These are phyloP conservation scores for Trichoderma endophyticum DNA, from an alignment of 2,329 filamentous ascomycete genomes.

Conservation along the genomic window DNA sequence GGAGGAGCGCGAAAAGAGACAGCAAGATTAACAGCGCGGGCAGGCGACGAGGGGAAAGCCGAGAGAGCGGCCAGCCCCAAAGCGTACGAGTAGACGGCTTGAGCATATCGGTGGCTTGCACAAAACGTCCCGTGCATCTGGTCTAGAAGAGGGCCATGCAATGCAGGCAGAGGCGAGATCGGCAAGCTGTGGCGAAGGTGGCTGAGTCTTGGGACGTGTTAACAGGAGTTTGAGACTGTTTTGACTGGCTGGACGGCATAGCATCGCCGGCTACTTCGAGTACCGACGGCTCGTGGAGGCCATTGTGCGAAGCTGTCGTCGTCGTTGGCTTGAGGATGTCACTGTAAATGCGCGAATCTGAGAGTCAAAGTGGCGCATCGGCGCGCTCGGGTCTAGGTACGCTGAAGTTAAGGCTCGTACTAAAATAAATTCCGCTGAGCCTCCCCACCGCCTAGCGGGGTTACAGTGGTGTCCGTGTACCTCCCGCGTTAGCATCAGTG, in stretches of 20 bases:
- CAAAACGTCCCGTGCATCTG: background rate
- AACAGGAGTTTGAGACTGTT: background rate
- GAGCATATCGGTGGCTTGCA: conserved; percentile 26
- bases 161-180: background rate
- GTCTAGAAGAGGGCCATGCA: background rate
- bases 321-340: background rate
- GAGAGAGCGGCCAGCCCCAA: conserved; percentile 48
- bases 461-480: background rate
- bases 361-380: background rate
- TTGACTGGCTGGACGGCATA: background rate
- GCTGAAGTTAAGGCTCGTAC: background rate
- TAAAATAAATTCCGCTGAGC: background rate
- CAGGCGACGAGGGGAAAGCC: conserved; percentile 51
- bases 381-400: background rate
- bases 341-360: background rate
- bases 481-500: background rate
- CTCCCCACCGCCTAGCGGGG: background rate
- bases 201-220: background rate
- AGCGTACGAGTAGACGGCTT: conserved; percentile 30
- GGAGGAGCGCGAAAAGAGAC: conserved; percentile 52
- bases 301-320: background rate
- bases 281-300: background rate
- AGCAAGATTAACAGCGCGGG: conserved; percentile 50
- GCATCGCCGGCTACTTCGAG: background rate
- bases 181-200: background rate